Conservation (phyloP, 257 asterid species). For the Nicotiana attenuata region DNA sequence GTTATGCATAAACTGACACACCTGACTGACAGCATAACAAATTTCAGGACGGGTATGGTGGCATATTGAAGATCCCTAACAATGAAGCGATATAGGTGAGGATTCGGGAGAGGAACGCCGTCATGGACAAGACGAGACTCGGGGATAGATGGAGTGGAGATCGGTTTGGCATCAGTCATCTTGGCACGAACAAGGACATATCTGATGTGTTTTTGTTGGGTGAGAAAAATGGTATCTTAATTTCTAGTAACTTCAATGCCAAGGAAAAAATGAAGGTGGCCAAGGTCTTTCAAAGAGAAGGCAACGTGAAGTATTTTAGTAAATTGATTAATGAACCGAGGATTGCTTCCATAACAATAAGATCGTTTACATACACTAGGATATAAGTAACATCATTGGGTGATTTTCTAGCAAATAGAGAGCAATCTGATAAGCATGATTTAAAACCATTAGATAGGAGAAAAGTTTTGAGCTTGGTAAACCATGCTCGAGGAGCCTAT, state of each 20-base stretch:
- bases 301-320: not conserved
- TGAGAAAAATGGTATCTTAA: not conserved
- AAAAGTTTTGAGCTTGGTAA: not conserved
- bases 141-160: not conserved
- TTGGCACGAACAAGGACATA: not conserved
- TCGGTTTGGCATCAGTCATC: not conserved
- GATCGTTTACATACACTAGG: not conserved
- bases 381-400: not conserved
- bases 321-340: not conserved
- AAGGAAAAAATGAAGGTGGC: not conserved
- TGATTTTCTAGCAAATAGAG: not conserved
- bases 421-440: not conserved
- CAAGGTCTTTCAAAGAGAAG: not conserved
- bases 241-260: not conserved
- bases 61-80: not conserved
- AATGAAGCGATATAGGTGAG: not conserved
- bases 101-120: not conserved
- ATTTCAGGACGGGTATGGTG: not conserved
- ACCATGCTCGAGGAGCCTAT: not conserved
- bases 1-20: not conserved
- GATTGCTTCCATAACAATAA: not conserved
- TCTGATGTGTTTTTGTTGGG: not conserved
- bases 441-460: not conserved
- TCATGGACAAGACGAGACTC: not conserved
- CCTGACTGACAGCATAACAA: not conserved